A percentile compares a stretch with the other conserved stretches of the same genome.
Conservation (phyloP, 2,329 filamentous ascomycete species). For the Coleophoma cylindrospora region DNA sequence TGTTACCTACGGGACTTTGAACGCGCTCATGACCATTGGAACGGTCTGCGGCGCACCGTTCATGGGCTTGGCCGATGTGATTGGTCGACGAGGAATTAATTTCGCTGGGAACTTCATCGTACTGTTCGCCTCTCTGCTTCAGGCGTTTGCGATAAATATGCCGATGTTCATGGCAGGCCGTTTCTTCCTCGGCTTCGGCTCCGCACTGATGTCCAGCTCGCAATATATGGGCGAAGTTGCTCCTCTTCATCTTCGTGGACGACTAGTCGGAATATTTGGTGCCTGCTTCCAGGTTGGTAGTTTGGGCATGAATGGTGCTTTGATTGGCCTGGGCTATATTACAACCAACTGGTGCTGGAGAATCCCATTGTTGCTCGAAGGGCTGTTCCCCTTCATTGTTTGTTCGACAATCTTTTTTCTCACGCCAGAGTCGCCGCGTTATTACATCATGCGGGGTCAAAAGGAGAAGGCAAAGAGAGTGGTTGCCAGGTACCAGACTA, state of each 20-base stretch:
- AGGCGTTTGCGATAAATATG: conserved; percentile 14
- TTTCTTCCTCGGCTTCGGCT: conserved; percentile 20
- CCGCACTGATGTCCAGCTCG: conserved; percentile 23
- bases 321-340: conserved; percentile 29
- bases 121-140: conserved; percentile 32
- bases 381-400: conserved; percentile 29
- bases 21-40: conserved; percentile 42
- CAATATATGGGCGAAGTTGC: conserved; percentile 42
- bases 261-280: conserved; percentile 41
- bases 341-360: conserved; percentile 19
- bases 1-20: conserved; percentile 31
- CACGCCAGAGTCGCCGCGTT: conserved; percentile 29
- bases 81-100: conserved; percentile 44
- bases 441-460: conserved; percentile 28
- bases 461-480: conserved; percentile 29
- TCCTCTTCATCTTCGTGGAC: conserved; percentile 41
- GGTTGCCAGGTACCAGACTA: conserved; percentile 40
- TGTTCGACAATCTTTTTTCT: conserved; percentile 21
- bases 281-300: conserved; percentile 35
- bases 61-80: conserved; percentile 42
- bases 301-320: conserved; percentile 32
- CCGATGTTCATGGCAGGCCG: conserved; percentile 19
- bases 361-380: conserved; percentile 22
- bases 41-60: conserved; percentile 43
- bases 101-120: conserved; percentile 40